phyloP scores from a whole-genome alignment of 257 asterid species.

The Solanum chilense region DNA sequence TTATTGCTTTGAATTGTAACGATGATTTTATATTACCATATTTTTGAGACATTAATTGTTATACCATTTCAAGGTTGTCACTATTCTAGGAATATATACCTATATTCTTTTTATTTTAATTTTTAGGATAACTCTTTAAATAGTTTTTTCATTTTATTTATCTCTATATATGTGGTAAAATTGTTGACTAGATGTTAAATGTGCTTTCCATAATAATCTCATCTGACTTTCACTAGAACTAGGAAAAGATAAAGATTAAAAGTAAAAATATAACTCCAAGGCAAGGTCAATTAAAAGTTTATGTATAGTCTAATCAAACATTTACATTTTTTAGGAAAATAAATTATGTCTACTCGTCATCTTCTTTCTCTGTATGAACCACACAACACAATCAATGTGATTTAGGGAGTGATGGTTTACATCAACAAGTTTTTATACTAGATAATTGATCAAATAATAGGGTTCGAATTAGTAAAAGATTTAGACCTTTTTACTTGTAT shows the following conservation, averaged over 20 bases:
- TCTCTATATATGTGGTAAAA: background rate
- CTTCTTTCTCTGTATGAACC: background rate
- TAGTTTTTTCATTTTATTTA: no score
- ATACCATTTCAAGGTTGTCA: background rate
- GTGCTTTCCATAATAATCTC: background rate
- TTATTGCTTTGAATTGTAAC: background rate
- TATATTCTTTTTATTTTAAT: no score
- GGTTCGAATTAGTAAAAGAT: background rate
- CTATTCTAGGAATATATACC: background rate
- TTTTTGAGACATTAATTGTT: background rate
- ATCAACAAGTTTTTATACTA: background rate
- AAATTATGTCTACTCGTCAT: background rate
- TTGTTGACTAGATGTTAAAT: background rate
- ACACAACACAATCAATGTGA: background rate
- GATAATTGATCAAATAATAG: background rate
- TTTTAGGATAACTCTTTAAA: background rate
- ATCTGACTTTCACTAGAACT: background rate
- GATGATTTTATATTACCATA: background rate
- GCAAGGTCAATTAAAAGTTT: background rate
- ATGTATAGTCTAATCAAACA: background rate
- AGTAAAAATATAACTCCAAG: background rate
- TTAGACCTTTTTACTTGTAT: background rate
- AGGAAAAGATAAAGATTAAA: background rate
- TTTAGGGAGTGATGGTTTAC: background rate
- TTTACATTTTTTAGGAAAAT: background rate